A percentile compares a stretch with the other conserved stretches of the same genome.
These are phyloP conservation scores for Pinus albicaulis DNA, from an alignment of 75 land plant genomes.

Conservation along the genomic window DNA sequence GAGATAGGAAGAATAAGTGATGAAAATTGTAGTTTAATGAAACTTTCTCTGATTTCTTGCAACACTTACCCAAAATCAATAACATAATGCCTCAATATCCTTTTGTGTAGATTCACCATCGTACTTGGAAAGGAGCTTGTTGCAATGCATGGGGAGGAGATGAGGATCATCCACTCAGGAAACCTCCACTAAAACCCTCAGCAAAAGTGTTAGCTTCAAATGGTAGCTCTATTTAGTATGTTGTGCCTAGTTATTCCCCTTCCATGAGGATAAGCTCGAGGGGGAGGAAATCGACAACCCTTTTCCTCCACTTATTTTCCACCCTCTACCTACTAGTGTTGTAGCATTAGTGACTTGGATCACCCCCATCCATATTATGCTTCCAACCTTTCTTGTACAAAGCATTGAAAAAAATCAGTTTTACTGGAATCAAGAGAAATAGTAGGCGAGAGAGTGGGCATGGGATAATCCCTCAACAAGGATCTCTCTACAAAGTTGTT, in stretches of 20 bases:
- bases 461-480: conserved; percentile 47
- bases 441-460: conserved; percentile 22
- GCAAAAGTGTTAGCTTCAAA: conserved; percentile 70
- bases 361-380: not conserved
- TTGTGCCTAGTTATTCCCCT: conserved; percentile 67
- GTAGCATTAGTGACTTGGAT: not conserved
- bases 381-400: not conserved
- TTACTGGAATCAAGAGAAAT: conserved; percentile 3
- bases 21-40: not conserved
- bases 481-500: conserved; percentile 76
- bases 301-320: not conserved
- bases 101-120: not conserved
- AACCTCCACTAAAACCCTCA: conserved; percentile 58
- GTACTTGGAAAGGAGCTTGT: not conserved
- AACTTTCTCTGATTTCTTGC: not conserved
- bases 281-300: not conserved
- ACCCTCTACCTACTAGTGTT: not conserved
- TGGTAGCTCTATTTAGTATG: conserved; percentile 88
- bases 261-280: too few relatives aligned
- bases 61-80: conserved; percentile 9
- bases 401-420: conserved; percentile 7
- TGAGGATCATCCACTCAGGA: conserved; percentile 57
- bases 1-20: not conserved
- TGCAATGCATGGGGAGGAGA: conserved; percentile 17
- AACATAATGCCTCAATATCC: conserved; percentile 43